Evolutionary conservation across 169 alveolate genomes (phyloP).

Genomic region (Cryptosporidium meleagridis): DNA sequence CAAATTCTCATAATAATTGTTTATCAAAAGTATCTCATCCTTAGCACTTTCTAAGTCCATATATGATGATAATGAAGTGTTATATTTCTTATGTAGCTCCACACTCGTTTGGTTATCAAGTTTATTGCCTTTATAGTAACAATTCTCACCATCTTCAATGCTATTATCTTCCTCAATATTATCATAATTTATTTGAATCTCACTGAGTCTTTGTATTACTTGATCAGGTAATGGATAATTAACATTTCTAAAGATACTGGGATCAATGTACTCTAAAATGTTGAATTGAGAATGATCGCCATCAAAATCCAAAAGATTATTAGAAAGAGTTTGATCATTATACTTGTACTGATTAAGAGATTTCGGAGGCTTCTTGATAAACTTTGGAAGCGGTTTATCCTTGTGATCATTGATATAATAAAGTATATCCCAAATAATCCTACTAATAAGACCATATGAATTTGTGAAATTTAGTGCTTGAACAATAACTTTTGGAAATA

Average conservation of each 20-base stretch:
- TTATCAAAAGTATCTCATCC: constrained; percentile 26
- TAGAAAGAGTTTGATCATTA: not conserved
- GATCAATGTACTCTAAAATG: constrained; percentile 45
- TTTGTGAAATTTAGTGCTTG: constrained; percentile 65
- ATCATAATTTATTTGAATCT: constrained; percentile 12
- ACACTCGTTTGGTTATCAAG: constrained; percentile 1
- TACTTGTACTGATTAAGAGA: not conserved
- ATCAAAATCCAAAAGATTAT: not conserved
- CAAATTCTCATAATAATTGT: constrained; percentile 23
- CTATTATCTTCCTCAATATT: not conserved
- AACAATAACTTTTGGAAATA: constrained; percentile 67
- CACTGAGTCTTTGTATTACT: not conserved
- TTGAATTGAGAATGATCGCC: constrained; percentile 31
- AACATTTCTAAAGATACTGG: constrained; percentile 4
- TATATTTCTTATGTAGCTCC: constrained; percentile 30
- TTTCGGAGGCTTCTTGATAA: constrained; percentile 25
- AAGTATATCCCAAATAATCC: constrained; percentile 55
- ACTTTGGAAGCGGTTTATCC: constrained; percentile 39
- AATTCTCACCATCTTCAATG: constrained; percentile 1
- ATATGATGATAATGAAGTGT: constrained; percentile 24
- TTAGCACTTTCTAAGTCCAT: constrained; percentile 32
- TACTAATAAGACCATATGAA: constrained; percentile 60
- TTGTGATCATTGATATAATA: constrained; percentile 57
- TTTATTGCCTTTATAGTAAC: not conserved
- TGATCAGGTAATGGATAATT: constrained; percentile 46